Base-by-base conservation (phyloP, 2,329 filamentous ascomycete genomes). In the Leptographium radiaticola region DNA sequence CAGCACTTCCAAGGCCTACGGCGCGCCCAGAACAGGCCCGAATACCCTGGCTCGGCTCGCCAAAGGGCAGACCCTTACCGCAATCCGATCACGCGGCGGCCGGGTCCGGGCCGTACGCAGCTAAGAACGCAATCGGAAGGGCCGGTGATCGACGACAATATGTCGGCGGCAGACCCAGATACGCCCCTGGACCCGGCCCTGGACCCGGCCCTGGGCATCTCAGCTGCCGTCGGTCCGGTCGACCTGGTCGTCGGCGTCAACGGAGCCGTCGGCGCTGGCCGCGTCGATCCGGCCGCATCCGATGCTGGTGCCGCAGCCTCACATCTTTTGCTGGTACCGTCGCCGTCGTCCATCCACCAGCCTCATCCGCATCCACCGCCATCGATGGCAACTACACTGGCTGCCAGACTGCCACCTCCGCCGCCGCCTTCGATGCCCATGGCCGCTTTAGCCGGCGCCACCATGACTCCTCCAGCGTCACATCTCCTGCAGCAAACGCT, bases 1-100 rank as follows among this genome's bases (percentile, higher is more conserved):
- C 79, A 81, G 69, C 79, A 81, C 61, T 81, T 81, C 55, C 79
- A 81, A 61, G 77, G 77, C 33, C 70, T 82, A 18, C 70, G 77
- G 31, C 68, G 78, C 44, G 71, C 75, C 25, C 75, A 79, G 60
- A 73, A 76, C 59, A 80, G 80, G 61, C 63, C 68, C 18, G 77
- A 79, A 18, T 53, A 66, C 6, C 69, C 67, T 25, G 49, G 49
- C 51, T 31, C 39, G 10, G 54, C 62, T 25, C 65, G 20, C 10
- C 31, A 68, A 44, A 72, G 67, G 55, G 43, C 67, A 53, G 77
- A 81, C 60, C 78, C 78, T 10, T 74, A 73, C 0, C 52, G 68
- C 58, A 80, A 81, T 55, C 79, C 79, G 51, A 80, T 81, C 60
- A 81, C 76, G n/a, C 71, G 78, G 16, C 72, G 79, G 31, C 78